Base-by-base conservation (phyloP, 1,139 yeast species). In the Taphrina populina region DNA sequence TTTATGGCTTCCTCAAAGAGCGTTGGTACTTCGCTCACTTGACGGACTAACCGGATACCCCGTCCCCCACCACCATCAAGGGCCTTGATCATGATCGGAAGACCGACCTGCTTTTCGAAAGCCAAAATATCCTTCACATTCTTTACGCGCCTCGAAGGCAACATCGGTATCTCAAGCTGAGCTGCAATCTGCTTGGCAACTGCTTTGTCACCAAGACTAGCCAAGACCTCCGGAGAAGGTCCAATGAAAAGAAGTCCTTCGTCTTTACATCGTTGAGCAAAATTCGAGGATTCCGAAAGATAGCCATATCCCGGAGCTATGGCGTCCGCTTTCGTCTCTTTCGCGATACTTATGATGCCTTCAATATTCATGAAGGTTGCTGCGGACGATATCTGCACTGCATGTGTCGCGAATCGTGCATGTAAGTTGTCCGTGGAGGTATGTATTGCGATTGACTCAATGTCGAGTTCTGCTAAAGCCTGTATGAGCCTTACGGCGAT, bases 31-130 rank as follows among this genome's bases (percentile, higher is more conserved):
- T 90, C 96, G 13, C 71, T 80, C 63, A 81, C 87, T 40, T 81
- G 77, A 65, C 88, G 95, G 60, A 90, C 96, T 68, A 88, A 84
- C 69, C 88, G 96, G 64, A 92, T 75, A 62, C 98, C 98, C 66
- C 90, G 92, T 71, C 98, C 98, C 70, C 98, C 98, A 65, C 98
- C 98, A 69, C 98, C 98, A 32, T 97, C 97, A 60, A 97, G 90
- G 19, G 95, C 85, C 71, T 92, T 92, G 55, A 92, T 86, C 97
- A 92, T 92, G 41, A 92, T 80, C 23, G 98, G 97, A 66, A 87
- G 92, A 61, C 82, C 88, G 57, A 92, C 76, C 63, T 79, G 73
- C 20, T 79, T 82, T n/a, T 96, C 97, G 62, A 83, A 79, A 59
- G 73, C 76, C 59, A 76, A 74, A 2, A 97, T 97, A 65, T 86